Evolutionary conservation across 495 filamentous ascomycete genomes (phyloP), one percentile per base, ranked within the genome.

Genomic region (Talaromyces stipitatus): DNA sequence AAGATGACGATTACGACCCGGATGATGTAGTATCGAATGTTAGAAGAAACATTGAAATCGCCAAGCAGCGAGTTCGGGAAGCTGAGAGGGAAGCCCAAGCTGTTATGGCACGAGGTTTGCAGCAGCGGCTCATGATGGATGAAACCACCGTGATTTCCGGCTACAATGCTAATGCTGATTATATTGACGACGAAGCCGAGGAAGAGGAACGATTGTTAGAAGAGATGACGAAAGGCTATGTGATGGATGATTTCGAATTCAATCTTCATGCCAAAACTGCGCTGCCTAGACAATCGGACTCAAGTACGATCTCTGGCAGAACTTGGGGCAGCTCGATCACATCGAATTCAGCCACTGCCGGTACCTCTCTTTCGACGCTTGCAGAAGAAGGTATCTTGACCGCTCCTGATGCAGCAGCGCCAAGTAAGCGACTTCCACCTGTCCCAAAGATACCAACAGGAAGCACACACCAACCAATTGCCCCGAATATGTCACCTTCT

Each of bases 121-220:
- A 79, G 45, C 62, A 69, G 56, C 70, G 82, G 43, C 65, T 63
- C 52, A 29, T 61, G 62, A 27, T 61, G 52, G 64, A 73, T 64
- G 66, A 75, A 64, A 55, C 62, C 30, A 6, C 41, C 22, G 12
- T 64, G n/a, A 62, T 63, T n/a, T 54, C 71, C 9, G 55, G 71
- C 48, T 62, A 72, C 33, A 72, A 64, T 50, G 58, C 68, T 56
- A 69, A 74, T 26, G 67, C 69, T 10, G 75, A 74, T 48, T 78
- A 81, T 58, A 78, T 82, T 54, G 85, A 86, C 50, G 87, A 90
- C 38, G 89, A 92, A 56, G 87, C 85, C n/a, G 89, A 92, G 54
- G 90, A 96, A 61, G 94, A 96, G 66, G 91, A 97, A 65, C 82
- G 91, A 33, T 77, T 97, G 58, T 70, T 98, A 33, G 94, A 98